Base-by-base conservation (phyloP, 2,329 filamentous ascomycete genomes). In the Microcyclosporella mali region DNA sequence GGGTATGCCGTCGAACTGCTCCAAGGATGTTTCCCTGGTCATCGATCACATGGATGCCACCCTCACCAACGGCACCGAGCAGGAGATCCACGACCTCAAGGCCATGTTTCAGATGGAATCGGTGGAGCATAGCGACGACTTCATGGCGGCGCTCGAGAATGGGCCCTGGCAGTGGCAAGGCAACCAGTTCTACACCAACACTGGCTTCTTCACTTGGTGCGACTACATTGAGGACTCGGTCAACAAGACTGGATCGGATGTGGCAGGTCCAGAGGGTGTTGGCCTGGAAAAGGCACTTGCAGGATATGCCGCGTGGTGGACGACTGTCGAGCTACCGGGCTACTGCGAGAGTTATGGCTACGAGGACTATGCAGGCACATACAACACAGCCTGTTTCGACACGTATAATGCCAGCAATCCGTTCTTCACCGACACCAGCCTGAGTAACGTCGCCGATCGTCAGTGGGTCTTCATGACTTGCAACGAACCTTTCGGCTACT, bases 381-480 rank as follows among this genome's bases (percentile, higher is more conserved):
- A 63, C 40, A 70, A 67, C 27, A 62, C 68, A 6, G 67, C 59
- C 14, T 82, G 78, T 56, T 72, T 73, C 46, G 65, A 79, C 58
- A 74, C 69, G 1, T 70, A 78, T 58, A 71, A 81, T 51, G 49
- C 64, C 6, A 66, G 63, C 15, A 75, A 65, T 47, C 65, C 70
- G 0, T 49, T 74, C 2, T 81, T 67, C 60, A 74, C 70, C 3
- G 74, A 82, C 56, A 61, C 56, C 14, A 64, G 61, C 1, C 62
- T 74, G 4, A 50, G 49, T 37, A 80, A 81, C 56, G 41, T 54
- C 0, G 52, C 65, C 27, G 67, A 75, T 50, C 63, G 75, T 0
- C 74, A 78, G 47, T 82, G 77, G 77, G 58, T 67, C 6, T 82
- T 78, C 78, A 70, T 80, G 61, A 66, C 71, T 1, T 82, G 79